phyloP scores from a whole-genome alignment of 164 flowering plant species.

The Macadamia tetraphylla region DNA sequence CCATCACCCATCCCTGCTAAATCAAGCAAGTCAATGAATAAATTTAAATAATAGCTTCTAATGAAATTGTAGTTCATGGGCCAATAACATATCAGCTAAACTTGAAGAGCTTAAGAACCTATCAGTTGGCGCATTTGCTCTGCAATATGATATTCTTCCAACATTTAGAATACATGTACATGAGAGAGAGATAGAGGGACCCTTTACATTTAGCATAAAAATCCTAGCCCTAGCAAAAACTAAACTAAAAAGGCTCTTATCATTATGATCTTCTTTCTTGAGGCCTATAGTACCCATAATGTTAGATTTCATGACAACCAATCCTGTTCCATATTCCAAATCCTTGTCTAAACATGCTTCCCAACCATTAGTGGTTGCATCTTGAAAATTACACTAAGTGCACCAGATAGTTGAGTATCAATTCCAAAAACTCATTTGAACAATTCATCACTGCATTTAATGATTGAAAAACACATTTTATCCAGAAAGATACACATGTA shows the following conservation, averaged over 20 bases:
- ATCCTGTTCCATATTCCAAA: not conserved
- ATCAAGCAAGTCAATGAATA: slow-evolving; percentile 3
- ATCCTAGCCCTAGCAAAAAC: no score
- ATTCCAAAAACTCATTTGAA: not conserved
- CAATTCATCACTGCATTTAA: not conserved
- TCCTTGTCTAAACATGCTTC: not conserved
- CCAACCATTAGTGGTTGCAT: not conserved
- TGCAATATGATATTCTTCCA: not conserved
- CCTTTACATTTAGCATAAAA: not conserved
- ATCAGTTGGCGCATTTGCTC: not conserved
- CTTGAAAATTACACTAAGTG: no score
- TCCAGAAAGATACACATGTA: not conserved
- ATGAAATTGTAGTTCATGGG: not conserved
- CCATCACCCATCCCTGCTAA: slow-evolving; percentile 31
- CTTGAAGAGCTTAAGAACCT: not conserved
- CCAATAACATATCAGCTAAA: not conserved
- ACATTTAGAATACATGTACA: not conserved
- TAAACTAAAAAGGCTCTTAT: no score
- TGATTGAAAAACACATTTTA: not conserved
- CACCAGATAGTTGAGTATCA: not conserved
- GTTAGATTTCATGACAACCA: not conserved
- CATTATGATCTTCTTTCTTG: no score
- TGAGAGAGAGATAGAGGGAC: not conserved
- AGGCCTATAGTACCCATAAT: not conserved
- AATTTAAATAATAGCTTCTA: not conserved